A percentile compares a stretch with the other conserved stretches of the same genome.
phyloP scores from a whole-genome alignment of 345 rosid genomes.

The Raphanus sativus region DNA sequence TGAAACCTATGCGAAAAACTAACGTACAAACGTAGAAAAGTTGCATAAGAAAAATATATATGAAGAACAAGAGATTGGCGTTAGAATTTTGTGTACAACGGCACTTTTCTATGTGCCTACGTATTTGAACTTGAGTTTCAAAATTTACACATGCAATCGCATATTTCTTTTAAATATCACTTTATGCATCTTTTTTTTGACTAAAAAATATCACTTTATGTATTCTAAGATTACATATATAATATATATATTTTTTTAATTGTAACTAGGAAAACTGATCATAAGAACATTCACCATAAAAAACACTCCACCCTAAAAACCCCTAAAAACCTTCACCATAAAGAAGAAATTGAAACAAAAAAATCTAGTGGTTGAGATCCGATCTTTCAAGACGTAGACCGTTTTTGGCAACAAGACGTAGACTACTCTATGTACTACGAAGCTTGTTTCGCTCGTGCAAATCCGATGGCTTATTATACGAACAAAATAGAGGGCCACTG shows the following conservation, averaged over 20 bases:
- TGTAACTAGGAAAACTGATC: neutral
- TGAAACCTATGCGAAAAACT: slow-evolving; percentile 19
- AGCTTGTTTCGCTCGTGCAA: slow-evolving; percentile 26
- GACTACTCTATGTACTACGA: neutral
- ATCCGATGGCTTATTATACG: slow-evolving; percentile 7
- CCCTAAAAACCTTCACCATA: neutral
- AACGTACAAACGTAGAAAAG: slow-evolving; percentile 31
- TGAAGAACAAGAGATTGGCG: neutral
- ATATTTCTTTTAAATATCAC: neutral
- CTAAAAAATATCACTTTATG: neutral
- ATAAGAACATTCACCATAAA: neutral
- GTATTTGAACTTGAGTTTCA: neutral
- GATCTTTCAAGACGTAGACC: slow-evolving; percentile 26
- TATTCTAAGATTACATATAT: too few relatives aligned
- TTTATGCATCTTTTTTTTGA: neutral
- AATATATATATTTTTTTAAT: neutral
- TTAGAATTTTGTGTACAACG: slow-evolving; percentile 5
- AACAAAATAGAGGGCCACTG: neutral
- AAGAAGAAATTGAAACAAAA: neutral
- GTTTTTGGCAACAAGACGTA: neutral
- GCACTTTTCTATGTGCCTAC: slow-evolving; percentile 3
- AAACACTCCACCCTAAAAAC: neutral
- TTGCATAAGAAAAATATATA: neutral
- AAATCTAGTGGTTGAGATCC: slow-evolving; percentile 25
- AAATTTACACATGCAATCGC: neutral